A percentile compares a stretch with the other conserved stretches of the same genome.
Conservation (phyloP, 345 rosid species). For the Populus ilicifolia region DNA sequence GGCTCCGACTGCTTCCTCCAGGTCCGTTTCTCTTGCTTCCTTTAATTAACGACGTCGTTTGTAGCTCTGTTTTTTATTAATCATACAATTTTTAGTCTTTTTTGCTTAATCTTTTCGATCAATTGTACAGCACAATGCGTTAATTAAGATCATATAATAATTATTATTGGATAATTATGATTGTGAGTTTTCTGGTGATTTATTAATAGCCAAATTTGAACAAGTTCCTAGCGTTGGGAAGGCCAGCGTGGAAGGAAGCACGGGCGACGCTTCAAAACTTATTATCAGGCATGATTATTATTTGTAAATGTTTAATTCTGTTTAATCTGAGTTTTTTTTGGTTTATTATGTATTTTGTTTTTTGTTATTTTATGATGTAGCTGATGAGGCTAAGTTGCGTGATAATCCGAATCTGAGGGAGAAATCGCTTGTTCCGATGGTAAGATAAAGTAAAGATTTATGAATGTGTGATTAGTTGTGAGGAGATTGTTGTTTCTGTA, state of each 20-base stretch:
- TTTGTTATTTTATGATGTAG: constrained; percentile 42
- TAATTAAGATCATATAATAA: no score
- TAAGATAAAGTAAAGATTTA: constrained; percentile 12
- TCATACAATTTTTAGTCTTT: no score
- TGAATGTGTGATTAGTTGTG: not conserved
- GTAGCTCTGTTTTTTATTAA: not conserved
- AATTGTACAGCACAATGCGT: not conserved
- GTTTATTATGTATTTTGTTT: not conserved
- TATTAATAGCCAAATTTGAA: constrained; percentile 66
- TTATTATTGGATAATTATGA: no score
- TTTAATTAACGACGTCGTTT: not conserved
- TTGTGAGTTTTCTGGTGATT: not conserved
- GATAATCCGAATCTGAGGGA: constrained; percentile 59
- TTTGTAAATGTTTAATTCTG: not conserved
- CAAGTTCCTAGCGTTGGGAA: constrained; percentile 74
- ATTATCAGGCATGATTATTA: constrained; percentile 53
- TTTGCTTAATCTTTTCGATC: not conserved
- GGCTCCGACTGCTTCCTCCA: constrained; percentile 76
- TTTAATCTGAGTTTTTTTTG: not conserved
- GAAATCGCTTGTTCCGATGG: constrained; percentile 68
- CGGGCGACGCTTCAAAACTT: constrained; percentile 77
- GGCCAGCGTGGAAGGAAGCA: constrained; percentile 97
- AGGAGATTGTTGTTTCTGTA: constrained; percentile 6
- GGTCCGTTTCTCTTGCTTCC: constrained; percentile 33
- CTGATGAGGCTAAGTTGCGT: constrained; percentile 58